Evolutionary conservation across 306 rosid genomes (phyloP), one percentile per base, ranked within the genome.

Genomic region (Pueraria montana): DNA sequence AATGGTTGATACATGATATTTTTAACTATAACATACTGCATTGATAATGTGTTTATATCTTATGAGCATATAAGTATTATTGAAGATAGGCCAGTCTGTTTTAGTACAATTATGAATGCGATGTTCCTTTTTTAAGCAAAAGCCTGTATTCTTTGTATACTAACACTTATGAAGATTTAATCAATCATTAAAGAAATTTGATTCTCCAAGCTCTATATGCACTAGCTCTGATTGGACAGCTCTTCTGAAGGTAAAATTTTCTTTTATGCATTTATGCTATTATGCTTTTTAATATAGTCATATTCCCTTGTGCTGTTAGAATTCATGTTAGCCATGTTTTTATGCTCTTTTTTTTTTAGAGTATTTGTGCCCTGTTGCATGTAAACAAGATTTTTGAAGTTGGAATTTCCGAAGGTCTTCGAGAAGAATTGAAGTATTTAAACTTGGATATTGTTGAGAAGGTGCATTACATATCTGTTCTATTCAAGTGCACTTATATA

Each of bases 371-470:
- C 8, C 97, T 96, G 85, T 85, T 96, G 91, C 96, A 96, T 74
- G 56, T 96, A 82, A 89, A 89, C 90, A 93, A 96, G 89, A 91
- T 96, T 89, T 93, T 96, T 90, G 99, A 93, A 88, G 97, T 93
- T 65, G 99, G 98, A 71, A 89, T 93, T 86, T 96, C 99, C 3
- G 97, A 93, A 88, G 92, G 87, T 80, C 99, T 92, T 68, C 91
- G 72, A 74, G 96, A 91, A 72, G 94, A 89, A 79, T 73, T 89
- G 80, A 85, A 86, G 82, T 38, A 84, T 89, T 90, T 92, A 84
- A 86, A 88, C 85, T 85, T 93, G 86, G 93, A 96, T 80, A 90
- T 96, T 75, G 87, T 88, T 80, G 94, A 91, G 88, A 92, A 86
- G 98, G 98, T 96, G 80, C 26, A 38, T 38, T 93, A 81, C 23